These are phyloP conservation scores for Calonectria naviculata DNA, from an alignment of 2,329 filamentous ascomycete genomes.

Conservation along the genomic window DNA sequence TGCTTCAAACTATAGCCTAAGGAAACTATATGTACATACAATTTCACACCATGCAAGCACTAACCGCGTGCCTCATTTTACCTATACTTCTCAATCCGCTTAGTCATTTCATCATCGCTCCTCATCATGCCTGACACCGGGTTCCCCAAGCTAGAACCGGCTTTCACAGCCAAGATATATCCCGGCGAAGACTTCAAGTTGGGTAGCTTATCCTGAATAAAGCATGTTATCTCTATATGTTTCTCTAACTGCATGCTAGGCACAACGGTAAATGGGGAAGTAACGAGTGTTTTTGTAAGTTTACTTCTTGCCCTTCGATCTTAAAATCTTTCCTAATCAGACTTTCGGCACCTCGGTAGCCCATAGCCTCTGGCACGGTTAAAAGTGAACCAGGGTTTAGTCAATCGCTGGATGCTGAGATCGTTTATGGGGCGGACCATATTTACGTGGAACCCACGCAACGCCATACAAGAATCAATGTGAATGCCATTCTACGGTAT, in stretches of 20 bases:
- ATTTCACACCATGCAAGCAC: background rate
- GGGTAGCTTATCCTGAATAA: background rate
- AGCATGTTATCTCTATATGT: background rate
- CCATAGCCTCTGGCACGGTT: background rate
- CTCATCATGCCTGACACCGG: background rate
- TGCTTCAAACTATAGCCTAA: background rate
- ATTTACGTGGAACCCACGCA: background rate
- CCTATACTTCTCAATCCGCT: too few relatives aligned
- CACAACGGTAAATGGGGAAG: background rate
- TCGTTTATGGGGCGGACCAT: conserved; percentile 7
- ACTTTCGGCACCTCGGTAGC: background rate
- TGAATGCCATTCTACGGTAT: conserved; percentile 7
- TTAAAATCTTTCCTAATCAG: too few relatives aligned
- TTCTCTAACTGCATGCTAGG: background rate
- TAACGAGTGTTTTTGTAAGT: background rate
- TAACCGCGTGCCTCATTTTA: too few relatives aligned
- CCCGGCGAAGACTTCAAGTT: background rate
- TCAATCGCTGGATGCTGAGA: conserved; percentile 1
- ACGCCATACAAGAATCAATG: conserved; percentile 1
- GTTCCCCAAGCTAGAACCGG: background rate
- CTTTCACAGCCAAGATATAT: background rate
- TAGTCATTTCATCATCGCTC: background rate
- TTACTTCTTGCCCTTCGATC: background rate
- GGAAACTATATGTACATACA: background rate
- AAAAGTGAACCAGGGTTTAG: conserved; percentile 1